Conservation (phyloP, 306 rosid genomes). For the Prinsepia uniflora region DNA sequence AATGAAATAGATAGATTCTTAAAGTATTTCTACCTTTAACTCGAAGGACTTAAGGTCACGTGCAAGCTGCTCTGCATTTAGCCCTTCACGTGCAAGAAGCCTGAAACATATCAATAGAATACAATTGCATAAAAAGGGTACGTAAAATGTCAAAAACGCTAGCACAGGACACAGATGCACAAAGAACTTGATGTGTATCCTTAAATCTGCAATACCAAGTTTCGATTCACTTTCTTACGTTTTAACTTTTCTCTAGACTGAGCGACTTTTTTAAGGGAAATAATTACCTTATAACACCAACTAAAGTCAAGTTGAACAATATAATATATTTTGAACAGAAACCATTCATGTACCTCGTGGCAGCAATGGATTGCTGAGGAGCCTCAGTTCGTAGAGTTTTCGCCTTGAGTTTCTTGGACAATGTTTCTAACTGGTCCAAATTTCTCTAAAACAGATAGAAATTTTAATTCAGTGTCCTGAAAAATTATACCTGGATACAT, state of each 20-base stretch:
- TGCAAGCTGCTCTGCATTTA: constrained; percentile 98
- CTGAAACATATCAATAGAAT: constrained; percentile 33
- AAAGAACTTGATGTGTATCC: background rate
- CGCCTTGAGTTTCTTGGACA: constrained; percentile 97
- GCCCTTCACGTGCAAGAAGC: constrained; percentile 97
- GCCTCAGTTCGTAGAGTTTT: constrained; percentile 79
- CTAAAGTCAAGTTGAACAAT: background rate
- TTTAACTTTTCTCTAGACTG: too few species aligned
- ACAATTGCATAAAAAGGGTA: background rate
- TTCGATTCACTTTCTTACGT: background rate
- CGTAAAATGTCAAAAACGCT: background rate
- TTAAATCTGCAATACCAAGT: background rate
- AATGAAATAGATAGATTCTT: background rate
- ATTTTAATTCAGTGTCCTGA: constrained; percentile 22
- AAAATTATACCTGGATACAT: background rate
- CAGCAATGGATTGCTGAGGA: constrained; percentile 89
- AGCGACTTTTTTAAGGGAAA: background rate
- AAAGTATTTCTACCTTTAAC: constrained; percentile 51
- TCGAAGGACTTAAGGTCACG: constrained; percentile 98
- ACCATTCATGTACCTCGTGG: constrained; percentile 60
- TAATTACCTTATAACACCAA: background rate
- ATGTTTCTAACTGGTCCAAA: constrained; percentile 89
- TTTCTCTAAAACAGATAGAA: constrained; percentile 57
- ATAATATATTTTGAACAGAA: background rate
- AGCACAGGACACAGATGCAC: background rate